These are phyloP conservation scores for Leishmania arabica DNA, from an alignment of 208 protist species.

Conservation along the genomic window DNA sequence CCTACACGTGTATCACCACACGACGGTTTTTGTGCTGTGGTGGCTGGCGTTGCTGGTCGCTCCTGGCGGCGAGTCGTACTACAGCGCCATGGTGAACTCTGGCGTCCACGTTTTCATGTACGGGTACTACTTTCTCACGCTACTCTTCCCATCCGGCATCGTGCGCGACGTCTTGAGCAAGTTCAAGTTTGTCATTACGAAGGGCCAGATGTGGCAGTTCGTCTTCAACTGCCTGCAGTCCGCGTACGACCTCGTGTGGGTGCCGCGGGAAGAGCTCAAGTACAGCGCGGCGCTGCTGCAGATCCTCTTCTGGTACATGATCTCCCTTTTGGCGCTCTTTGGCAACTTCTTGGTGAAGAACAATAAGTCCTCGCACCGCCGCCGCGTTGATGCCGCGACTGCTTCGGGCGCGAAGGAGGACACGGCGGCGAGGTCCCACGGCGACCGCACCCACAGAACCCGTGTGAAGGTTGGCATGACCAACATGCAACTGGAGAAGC, in stretches of 20 bases:
- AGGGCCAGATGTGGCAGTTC: constrained; percentile 80
- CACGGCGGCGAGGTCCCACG: neutral
- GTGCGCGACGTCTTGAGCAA: constrained; percentile 60
- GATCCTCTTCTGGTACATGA: constrained; percentile 82
- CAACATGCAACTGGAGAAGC: constrained; percentile 7
- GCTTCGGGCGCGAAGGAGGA: neutral
- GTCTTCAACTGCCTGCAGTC: constrained; percentile 72
- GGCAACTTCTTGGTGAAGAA: constrained; percentile 74
- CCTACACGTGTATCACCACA: constrained; percentile 85
- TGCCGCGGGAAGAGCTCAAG: constrained; percentile 47
- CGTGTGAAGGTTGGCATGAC: constrained; percentile 13
- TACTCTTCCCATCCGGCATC: constrained; percentile 51
- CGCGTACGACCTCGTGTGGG: constrained; percentile 58
- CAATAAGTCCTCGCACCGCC: constrained; percentile 19
- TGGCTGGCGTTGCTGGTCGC: constrained; percentile 51
- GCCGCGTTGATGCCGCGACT: neutral
- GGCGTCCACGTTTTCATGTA: constrained; percentile 86
- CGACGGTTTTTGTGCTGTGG: constrained; percentile 79
- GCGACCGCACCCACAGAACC: neutral
- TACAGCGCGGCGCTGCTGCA: constrained; percentile 58
- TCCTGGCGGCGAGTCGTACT: constrained; percentile 79
- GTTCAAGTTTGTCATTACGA: constrained; percentile 83
- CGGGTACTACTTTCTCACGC: constrained; percentile 80
- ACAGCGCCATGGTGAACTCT: constrained; percentile 82
- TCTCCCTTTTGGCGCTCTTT: constrained; percentile 70